Base-by-base conservation (phyloP, 1,139 yeast genomes). In the Yamadazyma spencermartinsiae region DNA sequence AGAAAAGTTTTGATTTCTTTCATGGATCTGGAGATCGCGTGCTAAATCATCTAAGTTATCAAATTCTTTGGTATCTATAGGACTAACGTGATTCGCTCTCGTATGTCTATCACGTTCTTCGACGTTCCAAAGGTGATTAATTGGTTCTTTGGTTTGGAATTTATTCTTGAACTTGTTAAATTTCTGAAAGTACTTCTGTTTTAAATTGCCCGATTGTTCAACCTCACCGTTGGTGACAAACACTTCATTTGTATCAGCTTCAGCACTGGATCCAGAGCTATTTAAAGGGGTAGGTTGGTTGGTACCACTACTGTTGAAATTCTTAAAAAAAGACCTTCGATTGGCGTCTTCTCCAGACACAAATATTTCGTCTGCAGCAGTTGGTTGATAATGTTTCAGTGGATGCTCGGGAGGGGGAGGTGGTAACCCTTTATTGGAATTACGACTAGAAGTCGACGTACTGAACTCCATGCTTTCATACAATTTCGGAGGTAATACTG, bases 401-500 rank as follows among this genome's bases (percentile, higher is more conserved):
- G 49, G 48, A 26, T 46, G 54, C 20, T 36, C 41, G 8, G 51
- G 46, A 2, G 51, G 49, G 4, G 48, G 45, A 5, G 49, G 39
- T 10, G 48, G 49, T 12, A 45, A 21, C 4, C 31, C 36, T 27
- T 42, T 45, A 3, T 30, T 11, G 29, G 39, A 25, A 14, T 28
- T 35, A 15, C 35, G 31, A 12, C 42, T 25, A 2, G 37, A 19
- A 2, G 24, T 11, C 4, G 39, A 28, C 15, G n/a, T 27, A n/a
- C 29, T 14, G 12, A 34, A 35, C n/a, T 36, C 36, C 24, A 38
- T 30, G 19, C 30, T 33, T 13, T 46, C 51, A 25, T 52, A 49
- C 8, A 68, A 40, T 42, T 72, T 72, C 2, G 76, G 74, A 2
- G 78, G 80, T 27, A 68, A 48, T 6, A 71, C 52, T 0, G 79